Evolutionary conservation across 352 stramenopile genomes (phyloP).

Genomic region (Pythium pyrilobum): DNA sequence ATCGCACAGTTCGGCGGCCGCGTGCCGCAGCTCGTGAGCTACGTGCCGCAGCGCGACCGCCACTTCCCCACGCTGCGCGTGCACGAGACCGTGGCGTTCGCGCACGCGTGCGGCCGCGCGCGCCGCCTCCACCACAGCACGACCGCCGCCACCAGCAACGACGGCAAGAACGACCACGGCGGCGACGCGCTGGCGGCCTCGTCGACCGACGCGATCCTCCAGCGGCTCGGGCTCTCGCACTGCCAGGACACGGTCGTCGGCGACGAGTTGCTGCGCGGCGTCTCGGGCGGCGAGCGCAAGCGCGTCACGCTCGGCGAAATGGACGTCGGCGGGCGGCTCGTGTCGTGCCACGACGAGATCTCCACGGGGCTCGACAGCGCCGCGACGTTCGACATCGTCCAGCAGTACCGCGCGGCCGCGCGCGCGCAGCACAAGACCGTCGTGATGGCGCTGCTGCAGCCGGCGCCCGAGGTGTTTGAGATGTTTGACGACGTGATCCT

Average conservation of each 20-base stretch:
- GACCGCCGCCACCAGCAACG: constrained; percentile 12
- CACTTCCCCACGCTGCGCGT: constrained; percentile 48
- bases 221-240: constrained; percentile 40
- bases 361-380: constrained; percentile 55
- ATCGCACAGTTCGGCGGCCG: constrained; percentile 21
- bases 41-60: constrained; percentile 43
- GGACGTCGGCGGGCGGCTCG: constrained; percentile 1
- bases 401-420: not conserved
- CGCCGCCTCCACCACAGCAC: constrained; percentile 14
- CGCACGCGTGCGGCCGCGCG: constrained; percentile 38
- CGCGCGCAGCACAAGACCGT: constrained; percentile 33
- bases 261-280: constrained; percentile 2
- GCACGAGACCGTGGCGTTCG: constrained; percentile 48
- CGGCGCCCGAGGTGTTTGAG: constrained; percentile 86
- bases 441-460: constrained; percentile 87
- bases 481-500: constrained; percentile 93
- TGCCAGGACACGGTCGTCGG: constrained; percentile 73
- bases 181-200: not conserved
- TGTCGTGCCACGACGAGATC: constrained; percentile 45
- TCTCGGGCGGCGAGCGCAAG: constrained; percentile 57
- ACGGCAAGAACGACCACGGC: not conserved
- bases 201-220: constrained; percentile 22
- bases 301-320: constrained; percentile 91
- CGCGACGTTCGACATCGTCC: constrained; percentile 18
- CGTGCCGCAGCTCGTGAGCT: constrained; percentile 40